Evolutionary conservation across 2,329 filamentous ascomycete species (phyloP).

Genomic region (Talaromyces amestolkiae): DNA sequence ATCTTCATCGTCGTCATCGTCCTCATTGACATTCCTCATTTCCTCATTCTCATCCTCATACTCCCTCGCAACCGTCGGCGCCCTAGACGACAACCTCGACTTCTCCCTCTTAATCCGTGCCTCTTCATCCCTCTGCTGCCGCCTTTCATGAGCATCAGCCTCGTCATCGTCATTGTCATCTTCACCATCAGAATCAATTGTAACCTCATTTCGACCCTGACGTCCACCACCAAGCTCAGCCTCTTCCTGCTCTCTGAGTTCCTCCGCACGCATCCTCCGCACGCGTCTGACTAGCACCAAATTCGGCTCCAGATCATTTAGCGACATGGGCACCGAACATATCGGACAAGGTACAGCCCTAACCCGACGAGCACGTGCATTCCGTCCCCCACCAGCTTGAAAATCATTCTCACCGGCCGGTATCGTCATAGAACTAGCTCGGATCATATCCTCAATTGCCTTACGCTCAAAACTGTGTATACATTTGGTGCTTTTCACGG

Average conservation of each 20-base stretch:
- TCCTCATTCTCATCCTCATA: conserved; percentile 7
- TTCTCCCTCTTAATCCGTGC: conserved; percentile 16
- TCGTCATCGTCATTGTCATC: conserved; percentile 9
- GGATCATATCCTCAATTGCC: conserved; percentile 48
- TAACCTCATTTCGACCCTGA: conserved; percentile 5
- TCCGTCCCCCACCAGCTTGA: conserved; percentile 19
- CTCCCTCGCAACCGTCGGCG: neutral
- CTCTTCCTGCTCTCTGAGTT: conserved; percentile 28
- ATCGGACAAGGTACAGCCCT: conserved; percentile 42
- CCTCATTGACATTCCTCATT: neutral
- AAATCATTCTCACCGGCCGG: conserved; percentile 21
- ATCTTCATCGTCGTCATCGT: conserved; percentile 5
- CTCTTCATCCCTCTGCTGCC: conserved; percentile 6
- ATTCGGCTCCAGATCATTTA: conserved; percentile 41
- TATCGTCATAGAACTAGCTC: conserved; percentile 31
- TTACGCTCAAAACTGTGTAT: conserved; percentile 50
- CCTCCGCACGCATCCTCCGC: conserved; percentile 31
- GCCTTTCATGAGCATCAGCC: neutral
- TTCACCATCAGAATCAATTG: conserved; percentile 16
- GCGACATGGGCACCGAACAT: conserved; percentile 39
- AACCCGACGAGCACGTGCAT: conserved; percentile 24
- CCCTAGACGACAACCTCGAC: conserved; percentile 11
- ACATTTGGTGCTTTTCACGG: conserved; percentile 50
- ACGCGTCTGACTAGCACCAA: conserved; percentile 40
- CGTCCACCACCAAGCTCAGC: conserved; percentile 8